These are phyloP conservation scores for Adansonia digitata DNA, from an alignment of 345 rosid genomes.

Conservation along the genomic window DNA sequence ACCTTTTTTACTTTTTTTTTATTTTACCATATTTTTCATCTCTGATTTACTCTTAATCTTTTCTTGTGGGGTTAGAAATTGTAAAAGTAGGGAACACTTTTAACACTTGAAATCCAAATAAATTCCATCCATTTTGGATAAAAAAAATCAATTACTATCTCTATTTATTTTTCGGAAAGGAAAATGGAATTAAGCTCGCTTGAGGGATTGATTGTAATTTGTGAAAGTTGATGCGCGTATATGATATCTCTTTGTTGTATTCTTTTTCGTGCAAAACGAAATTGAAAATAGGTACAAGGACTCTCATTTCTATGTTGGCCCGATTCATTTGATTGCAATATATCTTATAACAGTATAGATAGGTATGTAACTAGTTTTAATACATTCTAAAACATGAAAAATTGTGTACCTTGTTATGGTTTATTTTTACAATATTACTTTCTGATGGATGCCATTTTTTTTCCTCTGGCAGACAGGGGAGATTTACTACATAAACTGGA, in stretches of 20 bases:
- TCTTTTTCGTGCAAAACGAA: not conserved
- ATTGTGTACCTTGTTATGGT: not conserved
- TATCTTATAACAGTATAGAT: too few relatives aligned
- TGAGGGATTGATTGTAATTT: not conserved
- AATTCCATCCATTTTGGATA: not conserved
- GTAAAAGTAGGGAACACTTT: not conserved
- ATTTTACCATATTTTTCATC: not conserved
- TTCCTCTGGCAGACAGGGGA: slow-evolving; percentile 63
- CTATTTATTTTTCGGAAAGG: not conserved
- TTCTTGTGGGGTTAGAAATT: not conserved
- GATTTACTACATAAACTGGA: slow-evolving; percentile 78
- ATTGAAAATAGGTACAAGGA: not conserved
- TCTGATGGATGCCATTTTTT: not conserved
- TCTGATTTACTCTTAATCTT: not conserved
- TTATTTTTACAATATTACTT: not conserved
- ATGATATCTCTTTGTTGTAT: not conserved
- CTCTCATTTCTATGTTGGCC: not conserved
- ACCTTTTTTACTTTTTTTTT: not conserved
- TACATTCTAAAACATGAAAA: not conserved
- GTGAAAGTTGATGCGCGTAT: not conserved
- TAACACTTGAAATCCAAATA: not conserved
- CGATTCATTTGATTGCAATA: not conserved
- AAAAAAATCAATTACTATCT: not conserved
- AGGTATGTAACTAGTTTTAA: too few relatives aligned
- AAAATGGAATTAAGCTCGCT: not conserved